phyloP scores from a whole-genome alignment of 306 rosid species.

The Ziziphus jujuba region DNA sequence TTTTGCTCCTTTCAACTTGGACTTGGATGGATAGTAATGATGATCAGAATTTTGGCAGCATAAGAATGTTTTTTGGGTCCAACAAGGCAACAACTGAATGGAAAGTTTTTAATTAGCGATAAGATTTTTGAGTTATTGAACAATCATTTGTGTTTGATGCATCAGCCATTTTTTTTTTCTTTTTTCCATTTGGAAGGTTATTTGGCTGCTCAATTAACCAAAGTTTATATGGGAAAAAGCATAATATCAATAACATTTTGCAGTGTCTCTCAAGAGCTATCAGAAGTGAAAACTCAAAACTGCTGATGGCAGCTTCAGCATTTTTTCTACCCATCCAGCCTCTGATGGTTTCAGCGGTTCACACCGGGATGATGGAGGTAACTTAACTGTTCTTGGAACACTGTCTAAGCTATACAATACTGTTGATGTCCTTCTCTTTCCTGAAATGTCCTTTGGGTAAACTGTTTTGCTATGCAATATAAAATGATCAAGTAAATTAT shows the following conservation, averaged over 20 bases:
- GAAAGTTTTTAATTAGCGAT: too few relatives aligned
- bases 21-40: background rate
- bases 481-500: too few relatives aligned
- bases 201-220: too few relatives aligned
- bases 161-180: too few relatives aligned
- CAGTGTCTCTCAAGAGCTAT: constrained; percentile 92
- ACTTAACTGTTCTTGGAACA: constrained; percentile 8
- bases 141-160: too few relatives aligned
- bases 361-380: constrained; percentile 99
- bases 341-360: constrained; percentile 85
- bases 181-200: too few relatives aligned
- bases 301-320: constrained; percentile 93
- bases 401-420: constrained; percentile 1
- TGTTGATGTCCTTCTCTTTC: constrained; percentile 2
- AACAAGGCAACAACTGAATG: too few relatives aligned
- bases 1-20: background rate
- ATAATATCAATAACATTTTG: too few relatives aligned
- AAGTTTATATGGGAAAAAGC: background rate
- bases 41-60: background rate
- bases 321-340: constrained; percentile 76
- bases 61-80: too few relatives aligned
- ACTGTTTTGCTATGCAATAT: constrained; percentile 1
- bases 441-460: background rate
- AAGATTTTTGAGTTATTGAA: too few relatives aligned
- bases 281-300: constrained; percentile 72